Evolutionary conservation across 164 flowering plant species (phyloP).

Genomic region (Stephania cephalantha): DNA sequence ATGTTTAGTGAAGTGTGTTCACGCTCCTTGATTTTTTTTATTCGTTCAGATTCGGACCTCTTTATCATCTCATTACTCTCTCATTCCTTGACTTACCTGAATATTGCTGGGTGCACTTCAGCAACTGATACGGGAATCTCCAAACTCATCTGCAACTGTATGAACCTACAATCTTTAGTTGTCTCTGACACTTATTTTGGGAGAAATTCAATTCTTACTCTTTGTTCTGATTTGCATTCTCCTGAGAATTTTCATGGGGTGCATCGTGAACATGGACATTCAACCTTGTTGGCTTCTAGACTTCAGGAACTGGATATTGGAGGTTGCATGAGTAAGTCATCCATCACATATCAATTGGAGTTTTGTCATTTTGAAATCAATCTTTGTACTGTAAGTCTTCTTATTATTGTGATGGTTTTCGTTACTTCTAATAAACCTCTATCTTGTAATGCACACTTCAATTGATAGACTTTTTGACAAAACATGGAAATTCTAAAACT

Average conservation of each 20-base stretch:
- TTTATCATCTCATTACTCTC: slow-evolving; percentile 35
- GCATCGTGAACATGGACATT: slow-evolving; percentile 19
- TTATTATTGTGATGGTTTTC: too few species aligned
- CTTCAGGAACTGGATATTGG: slow-evolving; percentile 60
- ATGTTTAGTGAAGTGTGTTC: slow-evolving; percentile 1
- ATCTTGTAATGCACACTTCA: too few species aligned
- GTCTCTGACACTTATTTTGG: slow-evolving; percentile 69
- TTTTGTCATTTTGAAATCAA: neutral
- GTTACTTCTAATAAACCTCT: too few species aligned
- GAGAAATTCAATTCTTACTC: slow-evolving; percentile 40
- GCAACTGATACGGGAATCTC: slow-evolving; percentile 63
- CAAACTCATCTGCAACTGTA: slow-evolving; percentile 35
- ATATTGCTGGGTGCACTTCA: slow-evolving; percentile 60
- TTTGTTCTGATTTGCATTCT: slow-evolving; percentile 32
- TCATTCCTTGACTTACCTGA: slow-evolving; percentile 40
- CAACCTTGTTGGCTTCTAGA: slow-evolving; percentile 31
- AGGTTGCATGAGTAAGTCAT: slow-evolving; percentile 57
- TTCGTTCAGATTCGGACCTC: slow-evolving; percentile 54
- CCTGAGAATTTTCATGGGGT: slow-evolving; percentile 10
- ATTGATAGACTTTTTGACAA: too few species aligned
- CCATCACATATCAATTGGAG: neutral
- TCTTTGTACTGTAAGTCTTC: too few species aligned
- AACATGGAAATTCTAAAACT: too few species aligned
- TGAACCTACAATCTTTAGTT: slow-evolving; percentile 40
- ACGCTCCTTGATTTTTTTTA: neutral